Percentiles rank a stretch among this genome's conserved stretches.
phyloP scores from a whole-genome alignment of 1,284 basidiomycete species.

The Hemileia vastatrix region DNA sequence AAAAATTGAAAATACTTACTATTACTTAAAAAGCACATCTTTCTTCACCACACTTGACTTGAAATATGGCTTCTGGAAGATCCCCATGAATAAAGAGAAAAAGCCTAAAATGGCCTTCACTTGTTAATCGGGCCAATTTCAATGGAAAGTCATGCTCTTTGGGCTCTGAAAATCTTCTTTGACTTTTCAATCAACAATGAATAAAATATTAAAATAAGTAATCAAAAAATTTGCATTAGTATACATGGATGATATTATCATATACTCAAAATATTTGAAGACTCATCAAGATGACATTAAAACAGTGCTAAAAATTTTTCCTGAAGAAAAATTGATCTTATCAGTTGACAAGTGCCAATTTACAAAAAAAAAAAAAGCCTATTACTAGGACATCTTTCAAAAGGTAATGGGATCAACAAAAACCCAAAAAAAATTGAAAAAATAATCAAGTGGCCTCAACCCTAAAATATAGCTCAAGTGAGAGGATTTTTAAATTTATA shows the following conservation, averaged over 20 bases:
- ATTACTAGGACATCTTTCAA: neutral
- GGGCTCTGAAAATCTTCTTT: conserved; percentile 23
- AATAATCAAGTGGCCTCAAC: too few species aligned
- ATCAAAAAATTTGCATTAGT: neutral
- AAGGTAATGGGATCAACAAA: too few species aligned
- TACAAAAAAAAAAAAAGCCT: neutral
- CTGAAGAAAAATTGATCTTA: neutral
- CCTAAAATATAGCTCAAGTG: too few species aligned
- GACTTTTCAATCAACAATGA: conserved; percentile 43
- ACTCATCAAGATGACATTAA: neutral
- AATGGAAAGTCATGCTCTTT: conserved; percentile 9
- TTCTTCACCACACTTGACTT: neutral
- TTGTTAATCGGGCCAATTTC: neutral
- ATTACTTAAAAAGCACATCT: neutral
- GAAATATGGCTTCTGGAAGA: neutral
- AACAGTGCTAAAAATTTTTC: neutral
- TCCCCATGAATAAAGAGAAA: too few species aligned
- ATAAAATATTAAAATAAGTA: neutral
- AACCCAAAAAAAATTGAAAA: too few species aligned
- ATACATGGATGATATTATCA: neutral
- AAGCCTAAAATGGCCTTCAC: neutral
- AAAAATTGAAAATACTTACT: neutral
- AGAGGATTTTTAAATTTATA: too few species aligned
- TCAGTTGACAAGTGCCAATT: neutral
- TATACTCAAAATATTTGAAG: neutral